Evolutionary conservation across 176 grass and related monocot species (phyloP).

Genomic region (Metroxylon sagu): DNA sequence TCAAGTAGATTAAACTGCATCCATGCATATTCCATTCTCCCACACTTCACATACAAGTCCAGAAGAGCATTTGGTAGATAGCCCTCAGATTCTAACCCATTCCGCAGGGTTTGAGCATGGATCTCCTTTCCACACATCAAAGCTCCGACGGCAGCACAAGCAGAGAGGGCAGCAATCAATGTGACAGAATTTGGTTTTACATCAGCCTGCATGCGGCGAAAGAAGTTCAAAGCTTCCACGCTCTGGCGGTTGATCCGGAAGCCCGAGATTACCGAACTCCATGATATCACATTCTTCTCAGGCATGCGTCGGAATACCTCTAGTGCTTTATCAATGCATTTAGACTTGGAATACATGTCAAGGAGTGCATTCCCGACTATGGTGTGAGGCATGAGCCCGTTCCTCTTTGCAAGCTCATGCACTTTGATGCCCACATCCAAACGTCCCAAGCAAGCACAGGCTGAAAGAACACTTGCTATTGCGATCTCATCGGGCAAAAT

Average conservation of each 20-base stretch:
- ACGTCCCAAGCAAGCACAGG: slow-evolving; percentile 53
- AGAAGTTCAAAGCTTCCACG: slow-evolving; percentile 76
- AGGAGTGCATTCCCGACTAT: slow-evolving; percentile 58
- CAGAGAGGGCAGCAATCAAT: slow-evolving; percentile 61
- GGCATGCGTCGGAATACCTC: slow-evolving; percentile 69
- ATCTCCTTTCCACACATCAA: slow-evolving; percentile 78
- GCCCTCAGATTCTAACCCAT: slow-evolving; percentile 46
- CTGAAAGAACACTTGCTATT: slow-evolving; percentile 60
- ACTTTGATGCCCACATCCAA: slow-evolving; percentile 71
- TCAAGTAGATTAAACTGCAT: slow-evolving; percentile 46
- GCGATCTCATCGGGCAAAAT: slow-evolving; percentile 59
- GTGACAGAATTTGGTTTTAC: slow-evolving; percentile 74
- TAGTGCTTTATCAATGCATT: slow-evolving; percentile 68
- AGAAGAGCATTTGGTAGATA: slow-evolving; percentile 76
- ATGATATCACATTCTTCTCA: slow-evolving; percentile 75
- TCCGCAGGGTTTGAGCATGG: slow-evolving; percentile 68
- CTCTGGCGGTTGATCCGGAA: slow-evolving; percentile 73
- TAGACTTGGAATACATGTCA: slow-evolving; percentile 86
- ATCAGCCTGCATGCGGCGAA: slow-evolving; percentile 67
- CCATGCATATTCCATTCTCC: slow-evolving; percentile 65
- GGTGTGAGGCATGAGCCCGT: slow-evolving; percentile 34
- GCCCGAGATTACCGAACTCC: slow-evolving; percentile 74
- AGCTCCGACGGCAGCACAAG: slow-evolving; percentile 62
- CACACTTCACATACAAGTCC: slow-evolving; percentile 86
- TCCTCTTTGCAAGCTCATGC: slow-evolving; percentile 49